Base-by-base conservation (phyloP, 2,329 filamentous ascomycete genomes). In the Cercospora citrullina region DNA sequence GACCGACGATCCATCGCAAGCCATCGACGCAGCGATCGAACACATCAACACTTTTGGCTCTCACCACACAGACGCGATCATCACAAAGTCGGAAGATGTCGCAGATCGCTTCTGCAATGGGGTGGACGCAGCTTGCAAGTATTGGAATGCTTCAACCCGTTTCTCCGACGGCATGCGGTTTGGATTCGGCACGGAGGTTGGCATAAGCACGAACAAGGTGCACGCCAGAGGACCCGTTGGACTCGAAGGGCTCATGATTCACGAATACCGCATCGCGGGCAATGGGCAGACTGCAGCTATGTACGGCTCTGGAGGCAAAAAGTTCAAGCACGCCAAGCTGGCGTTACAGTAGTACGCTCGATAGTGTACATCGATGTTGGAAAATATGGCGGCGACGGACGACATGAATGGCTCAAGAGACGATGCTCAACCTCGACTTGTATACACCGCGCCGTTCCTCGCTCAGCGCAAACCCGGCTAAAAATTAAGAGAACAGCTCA, bases 121-220 rank as follows among this genome's bases (percentile, higher is more conserved):
- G 67, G 88, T 98, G 61, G 95, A 98, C 81, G 92, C 93, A 30
- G 91, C 93, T 0, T 94, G 94, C 63, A 94, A 94, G 18, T 99
- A 96, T 85, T 97, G 94, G 93, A 99, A 99, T 79, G 92, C 93
- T 7, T 96, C 92, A 26, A 97, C 93, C 8, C 88, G 95, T 61
- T 94, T 99, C 82, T 93, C 94, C 5, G 95, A 99, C 79, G 95
- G 95, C 7, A 97, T 96, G 91, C 87, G 95, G 51, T 98, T 96
- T 79, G 95, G 95, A 7, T 99, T 99, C 80, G 95, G 95, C 59
- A 98, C 95, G 0, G 95, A 99, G 81, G 95, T 99, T 26, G 95
- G 95, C 64, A 98, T 99, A 81, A 96, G 92, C 82, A 99, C 95
- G 60, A 99, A 97, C 84, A 99, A 98, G 84, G 97, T 99, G 71